Evolutionary conservation across 2,329 filamentous ascomycete species (phyloP).

Genomic region (Fusarium bactridioides): DNA sequence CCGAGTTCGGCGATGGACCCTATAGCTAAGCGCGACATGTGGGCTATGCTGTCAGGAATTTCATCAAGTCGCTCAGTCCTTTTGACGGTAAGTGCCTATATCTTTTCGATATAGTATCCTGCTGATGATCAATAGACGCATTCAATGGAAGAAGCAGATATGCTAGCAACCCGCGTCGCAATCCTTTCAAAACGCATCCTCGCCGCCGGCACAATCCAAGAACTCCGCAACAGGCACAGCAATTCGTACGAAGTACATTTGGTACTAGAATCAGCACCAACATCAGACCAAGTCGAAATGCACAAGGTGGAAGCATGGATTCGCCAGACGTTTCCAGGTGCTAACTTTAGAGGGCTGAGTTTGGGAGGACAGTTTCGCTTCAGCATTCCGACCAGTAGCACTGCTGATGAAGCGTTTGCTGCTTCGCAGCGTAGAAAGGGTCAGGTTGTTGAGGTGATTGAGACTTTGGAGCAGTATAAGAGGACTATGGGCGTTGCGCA

Average conservation of each 20-base stretch:
- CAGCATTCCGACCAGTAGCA: neutral
- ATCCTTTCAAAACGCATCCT: conserved; percentile 85
- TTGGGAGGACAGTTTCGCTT: neutral
- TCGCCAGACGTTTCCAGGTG: neutral
- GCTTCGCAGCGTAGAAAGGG: neutral
- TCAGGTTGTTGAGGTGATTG: neutral
- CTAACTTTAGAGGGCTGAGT: neutral
- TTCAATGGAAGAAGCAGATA: conserved; percentile 83
- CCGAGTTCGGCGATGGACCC: conserved; percentile 78
- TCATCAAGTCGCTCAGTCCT: conserved; percentile 72
- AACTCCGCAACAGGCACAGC: conserved; percentile 74
- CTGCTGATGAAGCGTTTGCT: neutral
- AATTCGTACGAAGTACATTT: conserved; percentile 80
- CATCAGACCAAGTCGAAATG: conserved; percentile 56
- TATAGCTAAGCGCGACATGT: conserved; percentile 77
- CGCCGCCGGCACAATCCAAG: conserved; percentile 74
- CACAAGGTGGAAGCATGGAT: neutral
- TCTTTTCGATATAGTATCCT: no score
- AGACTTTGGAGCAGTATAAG: neutral
- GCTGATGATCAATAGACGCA: conserved; percentile 58
- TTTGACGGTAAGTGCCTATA: conserved; percentile 56
- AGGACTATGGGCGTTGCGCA: neutral
- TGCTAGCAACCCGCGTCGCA: conserved; percentile 68
- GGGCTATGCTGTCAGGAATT: conserved; percentile 73
- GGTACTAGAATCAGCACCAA: conserved; percentile 74